Conservation (phyloP, 176 grass and related monocot species). For the Raddia distichophylla region DNA sequence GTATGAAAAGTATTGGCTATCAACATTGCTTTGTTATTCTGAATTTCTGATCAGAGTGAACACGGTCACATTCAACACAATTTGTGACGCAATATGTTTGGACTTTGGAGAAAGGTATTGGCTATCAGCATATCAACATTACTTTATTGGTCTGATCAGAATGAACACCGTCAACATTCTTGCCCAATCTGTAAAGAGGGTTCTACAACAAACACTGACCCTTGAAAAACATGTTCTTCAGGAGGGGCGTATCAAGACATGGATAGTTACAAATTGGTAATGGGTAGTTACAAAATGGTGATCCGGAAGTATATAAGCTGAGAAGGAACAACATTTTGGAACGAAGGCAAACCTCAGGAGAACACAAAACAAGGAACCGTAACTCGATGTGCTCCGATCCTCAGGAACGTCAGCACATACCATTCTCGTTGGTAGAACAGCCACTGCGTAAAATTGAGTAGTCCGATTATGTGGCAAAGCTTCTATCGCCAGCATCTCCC, state of each 20-base stretch:
- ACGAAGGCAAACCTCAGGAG: constrained; percentile 12
- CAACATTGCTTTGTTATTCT: no score
- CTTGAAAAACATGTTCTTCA: background rate
- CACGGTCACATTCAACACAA: no score
- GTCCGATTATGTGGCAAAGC: constrained; percentile 66
- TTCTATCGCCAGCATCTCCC: constrained; percentile 97
- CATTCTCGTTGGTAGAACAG: constrained; percentile 17
- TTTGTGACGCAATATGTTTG: background rate
- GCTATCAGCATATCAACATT: background rate
- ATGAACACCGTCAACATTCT: no score
- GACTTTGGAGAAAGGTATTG: background rate
- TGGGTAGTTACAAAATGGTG: constrained; percentile 37
- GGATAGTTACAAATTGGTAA: constrained; percentile 38
- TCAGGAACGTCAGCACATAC: constrained; percentile 7
- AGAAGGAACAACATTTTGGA: constrained; percentile 18
- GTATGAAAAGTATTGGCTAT: no score
- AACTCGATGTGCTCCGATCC: constrained; percentile 16
- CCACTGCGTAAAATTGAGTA: background rate
- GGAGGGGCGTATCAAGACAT: constrained; percentile 3
- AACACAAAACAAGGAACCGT: background rate
- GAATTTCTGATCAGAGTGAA: no score
- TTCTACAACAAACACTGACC: background rate
- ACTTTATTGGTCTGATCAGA: background rate
- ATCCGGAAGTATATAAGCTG: background rate
- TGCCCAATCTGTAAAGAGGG: background rate